A percentile compares a stretch with the other conserved stretches of the same genome.
phyloP scores from a whole-genome alignment of 352 stramenopile species.

The Globisporangium polare region DNA sequence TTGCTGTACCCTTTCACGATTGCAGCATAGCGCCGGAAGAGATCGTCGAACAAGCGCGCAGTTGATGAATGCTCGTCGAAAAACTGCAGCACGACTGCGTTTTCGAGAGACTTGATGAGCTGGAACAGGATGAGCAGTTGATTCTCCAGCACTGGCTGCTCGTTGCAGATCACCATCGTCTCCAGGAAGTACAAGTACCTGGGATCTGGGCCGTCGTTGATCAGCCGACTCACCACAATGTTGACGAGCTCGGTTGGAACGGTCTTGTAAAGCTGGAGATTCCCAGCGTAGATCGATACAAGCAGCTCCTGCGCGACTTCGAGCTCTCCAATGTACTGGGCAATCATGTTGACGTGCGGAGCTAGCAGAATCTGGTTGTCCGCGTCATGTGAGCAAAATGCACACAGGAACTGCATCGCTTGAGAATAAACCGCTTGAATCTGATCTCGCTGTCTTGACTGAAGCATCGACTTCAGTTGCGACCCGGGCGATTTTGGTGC shows the following conservation, averaged over 20 bases:
- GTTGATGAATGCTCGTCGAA: constrained; percentile 42
- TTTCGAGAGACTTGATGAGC: constrained; percentile 62
- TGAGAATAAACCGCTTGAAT: constrained; percentile 53
- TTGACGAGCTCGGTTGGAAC: constrained; percentile 59
- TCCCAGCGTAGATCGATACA: constrained; percentile 48
- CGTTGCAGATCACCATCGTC: constrained; percentile 50
- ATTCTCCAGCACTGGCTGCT: constrained; percentile 58
- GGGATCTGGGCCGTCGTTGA: constrained; percentile 36
- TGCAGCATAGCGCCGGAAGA: constrained; percentile 27
- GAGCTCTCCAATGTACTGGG: constrained; percentile 44
- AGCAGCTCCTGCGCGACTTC: constrained; percentile 59
- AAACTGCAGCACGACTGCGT: constrained; percentile 39
- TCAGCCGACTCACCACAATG: constrained; percentile 40
- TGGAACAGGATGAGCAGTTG: constrained; percentile 66
- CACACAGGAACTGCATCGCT: constrained; percentile 53
- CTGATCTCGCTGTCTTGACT: constrained; percentile 41
- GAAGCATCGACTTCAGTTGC: constrained; percentile 30
- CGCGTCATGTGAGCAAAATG: constrained; percentile 38
- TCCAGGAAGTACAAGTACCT: constrained; percentile 62
- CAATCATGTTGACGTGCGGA: constrained; percentile 46
- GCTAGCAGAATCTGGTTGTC: constrained; percentile 52
- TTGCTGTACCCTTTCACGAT: constrained; percentile 11
- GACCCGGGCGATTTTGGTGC: constrained; percentile 18
- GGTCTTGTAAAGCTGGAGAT: constrained; percentile 42
- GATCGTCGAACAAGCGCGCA: constrained; percentile 21